phyloP scores from a whole-genome alignment of 2,329 filamentous ascomycete species.

The Mycocentrospora acerina region DNA sequence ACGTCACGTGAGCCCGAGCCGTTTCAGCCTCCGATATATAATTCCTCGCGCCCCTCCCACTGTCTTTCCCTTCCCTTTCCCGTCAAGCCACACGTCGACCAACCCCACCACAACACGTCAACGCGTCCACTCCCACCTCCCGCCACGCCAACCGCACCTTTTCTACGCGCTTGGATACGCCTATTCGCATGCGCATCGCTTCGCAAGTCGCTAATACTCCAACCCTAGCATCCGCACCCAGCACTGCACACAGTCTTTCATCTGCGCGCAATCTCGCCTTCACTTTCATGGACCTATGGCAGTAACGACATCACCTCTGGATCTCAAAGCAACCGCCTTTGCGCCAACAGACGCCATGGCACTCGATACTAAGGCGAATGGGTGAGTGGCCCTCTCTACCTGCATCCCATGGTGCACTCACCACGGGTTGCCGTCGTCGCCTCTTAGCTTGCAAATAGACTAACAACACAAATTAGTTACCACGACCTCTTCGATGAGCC shows the following conservation, averaged over 20 bases:
- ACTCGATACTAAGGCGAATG: constrained; percentile 57
- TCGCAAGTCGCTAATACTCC: constrained; percentile 17
- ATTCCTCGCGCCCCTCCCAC: constrained; percentile 23
- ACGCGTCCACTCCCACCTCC: constrained; percentile 13
- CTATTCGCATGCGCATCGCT: constrained; percentile 17
- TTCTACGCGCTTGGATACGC: constrained; percentile 14
- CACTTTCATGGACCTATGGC: constrained; percentile 43
- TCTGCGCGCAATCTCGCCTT: constrained; percentile 23
- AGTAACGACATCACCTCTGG: constrained; percentile 46
- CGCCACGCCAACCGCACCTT: constrained; percentile 5
- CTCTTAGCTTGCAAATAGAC: constrained; percentile 8
- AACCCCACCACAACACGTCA: constrained; percentile 14
- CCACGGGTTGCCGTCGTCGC: too few species aligned
- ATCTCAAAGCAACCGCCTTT: constrained; percentile 54
- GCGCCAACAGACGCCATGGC: constrained; percentile 54
- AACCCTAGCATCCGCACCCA: constrained; percentile 15
- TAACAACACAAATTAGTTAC: constrained; percentile 28
- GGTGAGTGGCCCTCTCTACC: constrained; percentile 52
- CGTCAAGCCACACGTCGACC: constrained; percentile 19
- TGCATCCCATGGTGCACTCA: constrained; percentile 2
- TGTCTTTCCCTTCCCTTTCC: constrained; percentile 10
- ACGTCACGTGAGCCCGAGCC: constrained; percentile 33
- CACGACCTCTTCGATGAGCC: constrained; percentile 41
- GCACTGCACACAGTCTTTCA: constrained; percentile 10
- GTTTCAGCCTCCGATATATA: constrained; percentile 33